Percentiles rank a stretch among this genome's conserved stretches.
Evolutionary conservation across 306 rosid species (phyloP).

Genomic region (Pueraria montana): DNA sequence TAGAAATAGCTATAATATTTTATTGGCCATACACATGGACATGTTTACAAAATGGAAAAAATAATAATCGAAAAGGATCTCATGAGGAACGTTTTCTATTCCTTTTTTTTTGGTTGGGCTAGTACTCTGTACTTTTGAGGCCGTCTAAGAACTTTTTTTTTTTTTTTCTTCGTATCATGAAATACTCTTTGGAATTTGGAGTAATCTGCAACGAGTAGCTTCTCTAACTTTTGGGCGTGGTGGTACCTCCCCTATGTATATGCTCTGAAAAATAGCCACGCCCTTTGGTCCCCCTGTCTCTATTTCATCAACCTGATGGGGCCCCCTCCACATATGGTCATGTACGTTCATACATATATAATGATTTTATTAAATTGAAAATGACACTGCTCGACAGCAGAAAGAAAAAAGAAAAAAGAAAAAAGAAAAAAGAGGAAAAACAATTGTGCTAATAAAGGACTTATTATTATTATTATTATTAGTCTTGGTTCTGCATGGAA

Average conservation of each 20-base stretch:
- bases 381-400: constrained; percentile 15
- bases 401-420: background rate
- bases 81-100: too few relatives aligned
- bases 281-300: constrained; percentile 37
- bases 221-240: background rate
- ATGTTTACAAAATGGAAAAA: too few relatives aligned
- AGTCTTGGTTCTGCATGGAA: constrained; percentile 2
- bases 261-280: constrained; percentile 38
- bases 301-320: constrained; percentile 25
- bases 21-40: too few relatives aligned
- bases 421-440: background rate
- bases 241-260: constrained; percentile 7
- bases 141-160: too few relatives aligned
- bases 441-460: background rate
- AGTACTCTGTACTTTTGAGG: too few relatives aligned
- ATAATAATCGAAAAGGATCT: too few relatives aligned
- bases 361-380: constrained; percentile 8
- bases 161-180: background rate
- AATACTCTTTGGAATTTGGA: background rate
- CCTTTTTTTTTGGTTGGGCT: too few relatives aligned
- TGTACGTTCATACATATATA: background rate
- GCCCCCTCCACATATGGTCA: background rate
- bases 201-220: background rate
- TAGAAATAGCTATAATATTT: too few relatives aligned
- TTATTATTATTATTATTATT: too few relatives aligned